phyloP scores from a whole-genome alignment of 345 rosid species.

The Clarkia xantiana region DNA sequence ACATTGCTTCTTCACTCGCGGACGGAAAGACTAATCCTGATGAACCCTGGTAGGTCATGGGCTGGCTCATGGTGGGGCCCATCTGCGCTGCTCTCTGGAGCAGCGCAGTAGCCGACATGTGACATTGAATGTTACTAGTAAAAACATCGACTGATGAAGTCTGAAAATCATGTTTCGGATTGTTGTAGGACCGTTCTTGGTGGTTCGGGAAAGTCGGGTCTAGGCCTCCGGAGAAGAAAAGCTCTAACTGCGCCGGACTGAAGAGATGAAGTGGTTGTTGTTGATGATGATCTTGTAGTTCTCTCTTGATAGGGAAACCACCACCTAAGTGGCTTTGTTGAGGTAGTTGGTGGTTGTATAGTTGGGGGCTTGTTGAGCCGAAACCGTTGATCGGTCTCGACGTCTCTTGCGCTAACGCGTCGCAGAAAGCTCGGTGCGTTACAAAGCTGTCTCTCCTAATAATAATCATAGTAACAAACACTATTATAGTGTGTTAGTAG shows the following conservation, averaged over 20 bases:
- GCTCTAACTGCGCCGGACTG: conserved; percentile 3
- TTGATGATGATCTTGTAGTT: conserved; percentile 14
- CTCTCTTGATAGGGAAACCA: conserved; percentile 20
- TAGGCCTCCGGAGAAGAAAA: neutral
- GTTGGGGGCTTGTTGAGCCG: conserved; percentile 7
- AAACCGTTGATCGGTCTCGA: no score
- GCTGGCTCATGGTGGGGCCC: conserved; percentile 24
- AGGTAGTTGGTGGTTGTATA: conserved; percentile 3
- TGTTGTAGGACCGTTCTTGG: conserved; percentile 19
- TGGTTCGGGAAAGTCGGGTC: conserved; percentile 10
- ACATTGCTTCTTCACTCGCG: no score
- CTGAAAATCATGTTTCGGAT: no score
- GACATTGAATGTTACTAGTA: conserved; percentile 8
- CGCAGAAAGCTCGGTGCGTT: conserved; percentile 60
- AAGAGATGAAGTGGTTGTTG: conserved; percentile 11
- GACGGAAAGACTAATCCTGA: conserved; percentile 3
- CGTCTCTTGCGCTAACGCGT: conserved; percentile 34
- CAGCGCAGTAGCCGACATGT: conserved; percentile 42
- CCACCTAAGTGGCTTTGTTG: conserved; percentile 7
- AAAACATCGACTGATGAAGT: neutral
- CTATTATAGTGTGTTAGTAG: no score
- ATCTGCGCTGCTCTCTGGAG: no score
- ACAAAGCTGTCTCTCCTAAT: conserved; percentile 56
- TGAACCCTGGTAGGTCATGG: conserved; percentile 15
- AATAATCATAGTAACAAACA: neutral